Conservation (phyloP, 2,329 filamentous ascomycete species). For the Simplicillium aogashimaense region DNA sequence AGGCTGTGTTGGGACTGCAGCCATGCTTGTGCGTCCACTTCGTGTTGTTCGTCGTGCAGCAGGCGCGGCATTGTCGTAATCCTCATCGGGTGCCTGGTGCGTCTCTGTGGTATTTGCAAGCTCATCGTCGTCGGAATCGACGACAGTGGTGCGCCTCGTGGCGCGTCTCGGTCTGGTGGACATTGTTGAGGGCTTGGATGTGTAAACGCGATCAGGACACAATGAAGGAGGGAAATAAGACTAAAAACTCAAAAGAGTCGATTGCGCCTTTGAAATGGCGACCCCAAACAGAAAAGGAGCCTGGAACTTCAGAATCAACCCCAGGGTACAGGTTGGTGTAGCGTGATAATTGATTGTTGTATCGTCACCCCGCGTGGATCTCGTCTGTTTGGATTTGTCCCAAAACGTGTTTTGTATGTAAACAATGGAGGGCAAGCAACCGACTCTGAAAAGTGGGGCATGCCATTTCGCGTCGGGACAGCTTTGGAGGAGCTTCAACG, state of each 20-base stretch:
- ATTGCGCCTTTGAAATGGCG: no score
- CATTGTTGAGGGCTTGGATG: slow-evolving; percentile 23
- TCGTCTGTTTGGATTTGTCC: slow-evolving; percentile 27
- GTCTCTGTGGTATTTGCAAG: slow-evolving; percentile 39
- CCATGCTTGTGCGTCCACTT: slow-evolving; percentile 29
- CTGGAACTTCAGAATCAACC: no score
- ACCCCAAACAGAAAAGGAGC: no score
- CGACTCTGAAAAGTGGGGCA: neutral
- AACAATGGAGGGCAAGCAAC: slow-evolving; percentile 20
- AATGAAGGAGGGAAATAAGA: slow-evolving; percentile 1
- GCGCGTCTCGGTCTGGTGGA: slow-evolving; percentile 32
- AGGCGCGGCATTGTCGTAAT: slow-evolving; percentile 58
- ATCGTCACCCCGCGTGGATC: slow-evolving; percentile 11
- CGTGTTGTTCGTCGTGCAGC: slow-evolving; percentile 14
- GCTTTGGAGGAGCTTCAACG: slow-evolving; percentile 2
- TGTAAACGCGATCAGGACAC: slow-evolving; percentile 4
- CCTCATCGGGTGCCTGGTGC: slow-evolving; percentile 58
- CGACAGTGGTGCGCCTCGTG: slow-evolving; percentile 59
- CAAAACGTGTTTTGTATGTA: slow-evolving; percentile 23
- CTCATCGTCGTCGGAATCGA: slow-evolving; percentile 75
- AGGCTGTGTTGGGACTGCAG: slow-evolving; percentile 29
- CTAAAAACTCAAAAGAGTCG: slow-evolving; percentile 2
- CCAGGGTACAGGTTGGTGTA: neutral
- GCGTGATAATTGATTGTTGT: slow-evolving; percentile 2
- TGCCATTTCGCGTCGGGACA: neutral